A percentile compares a stretch with the other conserved stretches of the same genome.
These are phyloP conservation scores for Daldinia vernicosa DNA, from an alignment of 495 filamentous ascomycete species.

Conservation along the genomic window DNA sequence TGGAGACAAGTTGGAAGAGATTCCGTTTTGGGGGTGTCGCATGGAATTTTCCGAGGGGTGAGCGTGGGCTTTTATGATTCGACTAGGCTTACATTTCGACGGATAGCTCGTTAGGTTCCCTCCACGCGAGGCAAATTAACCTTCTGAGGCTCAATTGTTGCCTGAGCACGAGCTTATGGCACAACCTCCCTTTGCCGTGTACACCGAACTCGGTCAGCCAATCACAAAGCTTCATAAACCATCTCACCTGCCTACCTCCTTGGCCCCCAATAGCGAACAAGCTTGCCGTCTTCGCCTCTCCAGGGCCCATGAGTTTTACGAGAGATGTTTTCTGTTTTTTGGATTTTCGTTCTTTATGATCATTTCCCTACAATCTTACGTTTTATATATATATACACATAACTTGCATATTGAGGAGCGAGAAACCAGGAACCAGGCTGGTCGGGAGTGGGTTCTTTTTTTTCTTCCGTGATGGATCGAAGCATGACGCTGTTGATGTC, in stretches of 20 bases:
- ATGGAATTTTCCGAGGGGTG: not conserved
- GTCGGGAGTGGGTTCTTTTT: conserved; percentile 34
- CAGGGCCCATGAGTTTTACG: conserved; percentile 30
- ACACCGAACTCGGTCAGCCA: conserved; percentile 21
- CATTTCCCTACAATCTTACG: conserved; percentile 19
- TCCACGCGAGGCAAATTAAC: conserved; percentile 14
- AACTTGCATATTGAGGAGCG: conserved; percentile 40
- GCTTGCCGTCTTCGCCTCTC: conserved; percentile 14
- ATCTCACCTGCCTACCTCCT: conserved; percentile 7
- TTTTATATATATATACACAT: conserved; percentile 35
- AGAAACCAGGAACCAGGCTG: conserved; percentile 42
- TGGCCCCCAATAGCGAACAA: conserved; percentile 17
- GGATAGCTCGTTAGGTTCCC: conserved; percentile 25
- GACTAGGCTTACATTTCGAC: conserved; percentile 22
- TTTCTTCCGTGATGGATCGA: conserved; percentile 8
- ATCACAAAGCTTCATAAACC: conserved; percentile 16
- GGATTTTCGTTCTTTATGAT: conserved; percentile 11
- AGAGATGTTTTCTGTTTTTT: conserved; percentile 35
- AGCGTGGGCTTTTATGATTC: conserved; percentile 24
- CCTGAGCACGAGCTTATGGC: conserved; percentile 27
- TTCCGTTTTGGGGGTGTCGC: not conserved
- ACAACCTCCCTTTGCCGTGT: conserved; percentile 8
- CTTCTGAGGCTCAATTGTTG: conserved; percentile 24
- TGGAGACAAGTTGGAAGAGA: conserved; percentile 12
- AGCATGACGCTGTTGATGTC: not conserved